A percentile compares a stretch with the other conserved stretches of the same genome.
phyloP scores from a whole-genome alignment of 148 eudicot species.

The Hydrangea macrophylla region DNA sequence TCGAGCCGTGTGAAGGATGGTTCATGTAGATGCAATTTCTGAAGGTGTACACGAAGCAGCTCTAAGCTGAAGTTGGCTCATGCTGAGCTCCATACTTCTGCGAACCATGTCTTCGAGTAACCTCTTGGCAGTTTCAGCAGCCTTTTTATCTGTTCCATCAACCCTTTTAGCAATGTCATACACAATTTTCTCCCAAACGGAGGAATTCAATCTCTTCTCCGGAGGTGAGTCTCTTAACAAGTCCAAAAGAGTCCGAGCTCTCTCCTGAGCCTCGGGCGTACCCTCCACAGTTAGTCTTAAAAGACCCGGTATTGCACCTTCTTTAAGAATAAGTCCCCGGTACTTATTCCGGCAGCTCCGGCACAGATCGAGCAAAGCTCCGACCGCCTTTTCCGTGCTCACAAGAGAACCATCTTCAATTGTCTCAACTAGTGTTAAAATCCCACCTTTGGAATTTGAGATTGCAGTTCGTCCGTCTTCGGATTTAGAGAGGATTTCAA shows the following conservation, averaged over 20 bases:
- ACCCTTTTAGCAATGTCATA: constrained; percentile 47
- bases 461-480: constrained; percentile 58
- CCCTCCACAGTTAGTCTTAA: constrained; percentile 66
- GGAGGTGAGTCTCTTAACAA: constrained; percentile 56
- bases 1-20: not conserved
- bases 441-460: constrained; percentile 35
- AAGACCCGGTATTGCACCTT: constrained; percentile 82
- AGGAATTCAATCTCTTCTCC: constrained; percentile 32
- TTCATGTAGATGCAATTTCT: constrained; percentile 4
- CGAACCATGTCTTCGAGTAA: constrained; percentile 62
- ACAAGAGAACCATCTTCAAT: constrained; percentile 66
- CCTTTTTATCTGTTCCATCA: constrained; percentile 57
- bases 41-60: constrained; percentile 34
- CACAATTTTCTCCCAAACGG: constrained; percentile 49
- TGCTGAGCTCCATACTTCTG: constrained; percentile 48
- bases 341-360: constrained; percentile 55
- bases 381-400: constrained; percentile 71
- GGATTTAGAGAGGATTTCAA: constrained; percentile 46
- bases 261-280: constrained; percentile 50
- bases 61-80: constrained; percentile 37
- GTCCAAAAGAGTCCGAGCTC: constrained; percentile 52
- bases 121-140: constrained; percentile 61
- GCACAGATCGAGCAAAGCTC: constrained; percentile 59
- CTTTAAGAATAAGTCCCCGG: constrained; percentile 61
- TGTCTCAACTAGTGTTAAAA: constrained; percentile 63